Conservation (phyloP, 2,329 filamentous ascomycete species). For the Trichophyton benhamiae region DNA sequence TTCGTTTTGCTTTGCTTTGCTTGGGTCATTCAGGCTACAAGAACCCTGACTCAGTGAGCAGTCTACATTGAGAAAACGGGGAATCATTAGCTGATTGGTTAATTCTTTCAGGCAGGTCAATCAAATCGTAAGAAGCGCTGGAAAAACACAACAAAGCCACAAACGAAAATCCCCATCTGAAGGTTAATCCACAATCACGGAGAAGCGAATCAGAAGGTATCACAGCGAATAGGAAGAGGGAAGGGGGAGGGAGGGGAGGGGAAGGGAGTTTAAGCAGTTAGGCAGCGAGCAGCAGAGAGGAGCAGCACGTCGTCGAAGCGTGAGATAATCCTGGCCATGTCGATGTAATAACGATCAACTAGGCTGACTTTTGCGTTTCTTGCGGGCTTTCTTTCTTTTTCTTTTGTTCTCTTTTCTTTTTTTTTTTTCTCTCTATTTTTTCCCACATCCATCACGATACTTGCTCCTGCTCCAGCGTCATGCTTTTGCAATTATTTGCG, state of each 20-base stretch:
- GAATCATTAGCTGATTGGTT: constrained; percentile 20
- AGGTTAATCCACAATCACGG: not conserved
- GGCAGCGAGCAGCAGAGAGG: not conserved
- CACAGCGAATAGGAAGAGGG: not conserved
- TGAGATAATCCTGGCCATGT: not conserved
- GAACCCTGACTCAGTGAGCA: constrained; percentile 39
- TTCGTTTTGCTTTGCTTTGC: not conserved
- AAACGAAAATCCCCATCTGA: not conserved
- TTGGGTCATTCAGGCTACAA: constrained; percentile 21
- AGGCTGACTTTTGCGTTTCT: not conserved
- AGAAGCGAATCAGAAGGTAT: not conserved
- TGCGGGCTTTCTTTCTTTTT: not conserved
- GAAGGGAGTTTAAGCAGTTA: not conserved
- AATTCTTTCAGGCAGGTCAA: constrained; percentile 15
- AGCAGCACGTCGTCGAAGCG: not conserved
- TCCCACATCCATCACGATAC: no score
- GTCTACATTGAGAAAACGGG: constrained; percentile 25
- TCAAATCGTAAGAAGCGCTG: constrained; percentile 1
- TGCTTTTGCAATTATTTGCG: not conserved
- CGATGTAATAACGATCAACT: not conserved
- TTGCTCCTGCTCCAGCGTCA: no score
- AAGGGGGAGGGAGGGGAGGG: not conserved
- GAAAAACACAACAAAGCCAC: constrained; percentile 1
- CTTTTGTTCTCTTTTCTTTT: not conserved
- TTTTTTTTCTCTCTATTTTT: not conserved